These are phyloP conservation scores for Ustilago esculenta DNA, from an alignment of 1,284 basidiomycete species.

Conservation along the genomic window DNA sequence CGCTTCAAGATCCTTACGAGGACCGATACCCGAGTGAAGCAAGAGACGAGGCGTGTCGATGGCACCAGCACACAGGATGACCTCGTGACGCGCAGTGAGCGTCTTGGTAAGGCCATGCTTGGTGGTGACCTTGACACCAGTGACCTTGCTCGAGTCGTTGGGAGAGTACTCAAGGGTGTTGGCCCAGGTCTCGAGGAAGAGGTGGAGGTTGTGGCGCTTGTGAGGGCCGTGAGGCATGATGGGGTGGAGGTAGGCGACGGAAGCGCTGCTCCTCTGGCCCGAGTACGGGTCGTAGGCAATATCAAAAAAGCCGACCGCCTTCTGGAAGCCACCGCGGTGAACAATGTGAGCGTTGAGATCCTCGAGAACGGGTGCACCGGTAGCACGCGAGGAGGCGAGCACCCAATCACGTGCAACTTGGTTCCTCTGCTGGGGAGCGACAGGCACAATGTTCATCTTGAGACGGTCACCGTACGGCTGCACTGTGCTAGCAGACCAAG, in stretches of 20 bases:
- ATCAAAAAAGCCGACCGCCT: constrained; percentile 67
- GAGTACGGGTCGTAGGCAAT: constrained; percentile 67
- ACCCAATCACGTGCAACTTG: constrained; percentile 67
- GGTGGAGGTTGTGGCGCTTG: constrained; percentile 64
- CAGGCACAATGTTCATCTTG: constrained; percentile 67
- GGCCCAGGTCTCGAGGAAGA: constrained; percentile 68
- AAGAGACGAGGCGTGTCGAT: constrained; percentile 71
- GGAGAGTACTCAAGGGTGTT: constrained; percentile 49
- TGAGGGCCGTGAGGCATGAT: constrained; percentile 66
- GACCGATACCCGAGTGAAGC: constrained; percentile 72
- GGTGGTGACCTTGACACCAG: constrained; percentile 55
- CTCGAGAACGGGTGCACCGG: constrained; percentile 63
- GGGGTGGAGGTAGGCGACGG: constrained; percentile 67
- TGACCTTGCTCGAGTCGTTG: constrained; percentile 44
- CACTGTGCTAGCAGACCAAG: constrained; percentile 58
- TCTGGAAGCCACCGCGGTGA: constrained; percentile 58
- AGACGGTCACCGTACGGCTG: constrained; percentile 66
- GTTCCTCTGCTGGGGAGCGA: constrained; percentile 66
- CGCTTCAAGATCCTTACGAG: constrained; percentile 68
- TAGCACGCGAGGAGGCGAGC: constrained; percentile 51
- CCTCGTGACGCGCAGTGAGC: constrained; percentile 60
- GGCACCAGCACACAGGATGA: constrained; percentile 65
- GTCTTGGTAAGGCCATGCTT: constrained; percentile 58
- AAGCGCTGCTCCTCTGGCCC: constrained; percentile 62
- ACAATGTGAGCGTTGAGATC: constrained; percentile 65